Evolutionary conservation across 371 early-diverging fungal species (phyloP).

Genomic region (Zopfochytrium polystomum): DNA sequence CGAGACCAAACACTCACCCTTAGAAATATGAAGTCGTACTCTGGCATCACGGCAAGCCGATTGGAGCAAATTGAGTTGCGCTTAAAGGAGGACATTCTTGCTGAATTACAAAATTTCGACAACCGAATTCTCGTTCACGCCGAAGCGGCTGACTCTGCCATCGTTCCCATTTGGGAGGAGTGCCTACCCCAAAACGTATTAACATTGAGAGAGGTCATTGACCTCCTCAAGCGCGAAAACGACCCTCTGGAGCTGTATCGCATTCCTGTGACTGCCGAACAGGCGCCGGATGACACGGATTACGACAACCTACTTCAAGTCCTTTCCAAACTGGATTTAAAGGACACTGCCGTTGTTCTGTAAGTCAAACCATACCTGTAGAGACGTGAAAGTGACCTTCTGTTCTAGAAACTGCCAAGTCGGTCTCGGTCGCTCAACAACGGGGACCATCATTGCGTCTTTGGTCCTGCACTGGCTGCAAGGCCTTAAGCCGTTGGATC

Average conservation of each 20-base stretch:
- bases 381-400: conserved; percentile 2
- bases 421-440: conserved; percentile 65
- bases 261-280: conserved; percentile 65
- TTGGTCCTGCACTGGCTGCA: conserved; percentile 55
- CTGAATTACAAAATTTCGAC: conserved; percentile 56
- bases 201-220: conserved; percentile 59
- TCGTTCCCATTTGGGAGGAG: conserved; percentile 61
- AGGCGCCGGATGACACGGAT: conserved; percentile 54
- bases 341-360: conserved; percentile 51
- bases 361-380: conserved; percentile 26
- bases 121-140: conserved; percentile 62
- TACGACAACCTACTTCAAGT: conserved; percentile 57
- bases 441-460: conserved; percentile 51
- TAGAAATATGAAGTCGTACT: conserved; percentile 65
- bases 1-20: conserved; percentile 64
- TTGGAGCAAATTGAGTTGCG: conserved; percentile 67
- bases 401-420: conserved; percentile 66
- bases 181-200: conserved; percentile 51
- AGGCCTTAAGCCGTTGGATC: conserved; percentile 7
- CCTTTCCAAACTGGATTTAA: conserved; percentile 18
- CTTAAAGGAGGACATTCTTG: conserved; percentile 64
- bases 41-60: conserved; percentile 65
- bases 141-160: conserved; percentile 53
- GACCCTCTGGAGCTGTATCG: conserved; percentile 43
- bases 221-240: conserved; percentile 31